A percentile compares a stretch with the other conserved stretches of the same genome.
Conservation (phyloP, 2,329 filamentous ascomycete species). For the Chrysoporthe puriensis region DNA sequence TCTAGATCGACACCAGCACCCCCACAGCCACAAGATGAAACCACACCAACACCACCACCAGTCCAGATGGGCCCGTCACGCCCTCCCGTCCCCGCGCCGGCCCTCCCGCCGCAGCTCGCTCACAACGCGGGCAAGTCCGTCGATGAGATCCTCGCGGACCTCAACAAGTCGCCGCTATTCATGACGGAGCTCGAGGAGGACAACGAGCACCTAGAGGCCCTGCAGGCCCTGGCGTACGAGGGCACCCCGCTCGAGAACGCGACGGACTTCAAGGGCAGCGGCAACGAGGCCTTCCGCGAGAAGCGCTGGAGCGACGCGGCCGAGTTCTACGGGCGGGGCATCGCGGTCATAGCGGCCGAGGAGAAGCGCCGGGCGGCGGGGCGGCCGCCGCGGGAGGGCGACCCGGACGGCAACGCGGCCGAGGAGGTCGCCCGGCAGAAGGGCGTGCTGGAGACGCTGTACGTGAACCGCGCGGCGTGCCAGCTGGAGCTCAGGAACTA, state of each 20-base stretch:
- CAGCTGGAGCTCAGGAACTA: conserved; percentile 90
- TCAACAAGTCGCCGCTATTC: conserved; percentile 77
- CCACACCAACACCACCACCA: conserved; percentile 14
- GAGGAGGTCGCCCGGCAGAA: conserved; percentile 56
- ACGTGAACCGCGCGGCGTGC: conserved; percentile 87
- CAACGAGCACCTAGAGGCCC: conserved; percentile 81
- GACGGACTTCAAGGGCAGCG: conserved; percentile 84
- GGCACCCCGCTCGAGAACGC: conserved; percentile 85
- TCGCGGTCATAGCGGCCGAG: conserved; percentile 70
- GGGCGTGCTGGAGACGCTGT: conserved; percentile 72
- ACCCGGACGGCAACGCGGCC: conserved; percentile 61
- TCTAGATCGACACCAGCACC: conserved; percentile 14
- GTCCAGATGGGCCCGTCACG: conserved; percentile 21
- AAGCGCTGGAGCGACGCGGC: conserved; percentile 80
- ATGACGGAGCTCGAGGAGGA: conserved; percentile 87
- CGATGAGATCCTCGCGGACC: conserved; percentile 59
- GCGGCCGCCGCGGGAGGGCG: conserved; percentile 43
- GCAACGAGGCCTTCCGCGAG: conserved; percentile 82
- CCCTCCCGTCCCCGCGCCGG: conserved; percentile 37
- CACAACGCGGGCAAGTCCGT: conserved; percentile 50
- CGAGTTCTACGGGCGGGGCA: conserved; percentile 90
- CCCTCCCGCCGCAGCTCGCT: conserved; percentile 51
- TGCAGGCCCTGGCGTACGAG: conserved; percentile 90
- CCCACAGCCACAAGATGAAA: conserved; percentile 5
- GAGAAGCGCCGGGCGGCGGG: conserved; percentile 57